Percentiles rank a stretch among this genome's conserved stretches.
Evolutionary conservation across 1,139 yeast species (phyloP).

Genomic region (Geotrichum siamense): DNA sequence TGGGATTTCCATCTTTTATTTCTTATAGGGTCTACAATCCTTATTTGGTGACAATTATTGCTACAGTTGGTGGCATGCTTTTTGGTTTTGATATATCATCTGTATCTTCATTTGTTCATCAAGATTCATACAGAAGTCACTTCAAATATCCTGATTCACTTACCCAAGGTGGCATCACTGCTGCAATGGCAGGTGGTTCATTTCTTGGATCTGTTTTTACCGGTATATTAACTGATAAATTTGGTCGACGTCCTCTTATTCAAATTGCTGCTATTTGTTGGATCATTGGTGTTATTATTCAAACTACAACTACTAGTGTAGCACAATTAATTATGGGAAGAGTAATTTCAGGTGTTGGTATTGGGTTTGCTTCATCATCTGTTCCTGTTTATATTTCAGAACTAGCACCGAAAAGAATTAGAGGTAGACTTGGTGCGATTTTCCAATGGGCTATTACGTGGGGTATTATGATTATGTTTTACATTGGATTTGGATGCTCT

Average conservation of each 20-base stretch:
- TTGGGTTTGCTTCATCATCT: conserved; percentile 65
- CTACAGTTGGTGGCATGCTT: conserved; percentile 92
- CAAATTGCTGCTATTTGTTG: conserved; percentile 71
- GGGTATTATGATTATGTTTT: conserved; percentile 56
- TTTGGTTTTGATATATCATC: conserved; percentile 94
- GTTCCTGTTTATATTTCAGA: conserved; percentile 74
- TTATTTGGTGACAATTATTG: conserved; percentile 39
- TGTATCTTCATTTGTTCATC: conserved; percentile 78
- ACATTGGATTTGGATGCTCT: conserved; percentile 54
- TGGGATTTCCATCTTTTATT: conserved; percentile 3
- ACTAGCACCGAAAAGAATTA: conserved; percentile 55
- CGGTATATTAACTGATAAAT: conserved; percentile 50
- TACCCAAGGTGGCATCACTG: conserved; percentile 79
- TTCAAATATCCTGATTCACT: conserved; percentile 37
- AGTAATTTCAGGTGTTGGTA: conserved; percentile 56
- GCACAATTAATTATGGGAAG: conserved; percentile 68
- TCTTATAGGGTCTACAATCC: conserved; percentile 33
- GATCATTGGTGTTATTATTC: conserved; percentile 75
- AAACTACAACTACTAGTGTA: conserved; percentile 64
- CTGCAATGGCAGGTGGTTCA: conserved; percentile 95
- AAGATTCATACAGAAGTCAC: conserved; percentile 47
- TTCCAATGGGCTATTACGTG: conserved; percentile 64
- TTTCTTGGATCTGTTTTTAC: conserved; percentile 40
- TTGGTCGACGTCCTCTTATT: conserved; percentile 71
- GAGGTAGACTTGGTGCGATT: conserved; percentile 60